These are phyloP conservation scores for Rhododendron ovatum DNA, from an alignment of 148 eudicot genomes.

Conservation along the genomic window DNA sequence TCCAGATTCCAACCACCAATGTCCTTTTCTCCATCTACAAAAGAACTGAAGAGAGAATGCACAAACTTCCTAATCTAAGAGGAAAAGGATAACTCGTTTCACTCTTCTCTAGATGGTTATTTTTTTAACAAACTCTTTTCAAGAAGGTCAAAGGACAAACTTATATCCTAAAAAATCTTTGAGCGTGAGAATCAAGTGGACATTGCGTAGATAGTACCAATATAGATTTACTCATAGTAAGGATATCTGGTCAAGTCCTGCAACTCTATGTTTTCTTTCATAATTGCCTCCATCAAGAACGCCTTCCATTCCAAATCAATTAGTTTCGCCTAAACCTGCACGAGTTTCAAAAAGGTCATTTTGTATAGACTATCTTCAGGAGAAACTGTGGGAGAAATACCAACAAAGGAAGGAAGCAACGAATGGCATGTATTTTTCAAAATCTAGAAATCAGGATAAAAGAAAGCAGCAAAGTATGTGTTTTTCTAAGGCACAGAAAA, in stretches of 20 bases:
- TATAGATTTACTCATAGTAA: constrained; percentile 1
- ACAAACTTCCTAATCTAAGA: background rate
- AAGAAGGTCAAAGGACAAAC: background rate
- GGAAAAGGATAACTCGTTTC: background rate
- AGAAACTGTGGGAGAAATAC: background rate
- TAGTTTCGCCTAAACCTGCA: constrained; percentile 58
- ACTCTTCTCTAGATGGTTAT: background rate
- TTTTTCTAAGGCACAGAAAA: background rate
- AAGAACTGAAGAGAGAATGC: background rate
- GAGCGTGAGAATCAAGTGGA: background rate
- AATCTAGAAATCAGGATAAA: background rate
- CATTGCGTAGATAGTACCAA: background rate
- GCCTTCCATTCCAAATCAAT: constrained; percentile 42
- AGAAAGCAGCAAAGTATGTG: background rate
- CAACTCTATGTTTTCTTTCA: constrained; percentile 52
- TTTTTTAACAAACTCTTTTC: background rate
- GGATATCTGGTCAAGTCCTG: constrained; percentile 78
- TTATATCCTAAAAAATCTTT: background rate
- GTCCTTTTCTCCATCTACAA: background rate
- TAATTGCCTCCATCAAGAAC: constrained; percentile 49
- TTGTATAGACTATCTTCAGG: background rate
- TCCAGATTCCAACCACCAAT: background rate
- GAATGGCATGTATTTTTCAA: background rate
- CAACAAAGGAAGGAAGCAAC: background rate
- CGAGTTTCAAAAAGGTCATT: constrained; percentile 1